These are phyloP conservation scores for Mortierella sp. DNA, from an alignment of 371 early-diverging fungal genomes.

Conservation along the genomic window DNA sequence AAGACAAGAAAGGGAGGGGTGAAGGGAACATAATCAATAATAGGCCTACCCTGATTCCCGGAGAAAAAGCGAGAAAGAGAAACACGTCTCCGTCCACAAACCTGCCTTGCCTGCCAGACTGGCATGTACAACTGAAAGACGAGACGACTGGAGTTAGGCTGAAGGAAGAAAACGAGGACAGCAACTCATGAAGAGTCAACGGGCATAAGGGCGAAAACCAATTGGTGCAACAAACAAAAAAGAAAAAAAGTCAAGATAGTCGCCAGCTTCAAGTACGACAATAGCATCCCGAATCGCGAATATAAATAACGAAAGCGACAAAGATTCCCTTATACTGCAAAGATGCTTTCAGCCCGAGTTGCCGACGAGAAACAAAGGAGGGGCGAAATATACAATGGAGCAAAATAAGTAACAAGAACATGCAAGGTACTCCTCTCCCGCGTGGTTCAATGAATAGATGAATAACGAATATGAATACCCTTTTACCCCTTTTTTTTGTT, in stretches of 20 bases:
- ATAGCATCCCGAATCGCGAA: not conserved
- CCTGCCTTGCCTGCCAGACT: not conserved
- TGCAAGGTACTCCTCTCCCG: not conserved
- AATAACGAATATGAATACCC: not conserved
- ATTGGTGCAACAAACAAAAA: not conserved
- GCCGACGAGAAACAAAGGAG: not conserved
- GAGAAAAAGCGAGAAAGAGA: not conserved
- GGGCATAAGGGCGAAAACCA: conserved; percentile 52
- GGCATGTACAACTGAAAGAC: not conserved
- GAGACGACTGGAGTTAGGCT: not conserved
- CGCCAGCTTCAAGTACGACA: not conserved
- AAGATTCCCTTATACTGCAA: conserved; percentile 52
- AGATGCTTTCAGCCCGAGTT: not conserved
- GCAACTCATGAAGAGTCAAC: conserved; percentile 26
- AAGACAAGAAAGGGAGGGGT: not conserved
- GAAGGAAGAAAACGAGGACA: not conserved
- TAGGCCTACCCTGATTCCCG: not conserved
- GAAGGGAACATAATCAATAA: not conserved
- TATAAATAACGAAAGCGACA: not conserved
- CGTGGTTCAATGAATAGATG: conserved; percentile 5
- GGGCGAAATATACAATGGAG: not conserved
- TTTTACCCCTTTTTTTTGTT: not conserved
- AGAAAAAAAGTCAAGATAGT: not conserved
- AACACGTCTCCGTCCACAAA: not conserved
- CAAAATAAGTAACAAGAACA: not conserved